A percentile compares a stretch with the other conserved stretches of the same genome.
These are phyloP conservation scores for Candida chauliodis DNA, from an alignment of 805 yeast species.

Conservation along the genomic window DNA sequence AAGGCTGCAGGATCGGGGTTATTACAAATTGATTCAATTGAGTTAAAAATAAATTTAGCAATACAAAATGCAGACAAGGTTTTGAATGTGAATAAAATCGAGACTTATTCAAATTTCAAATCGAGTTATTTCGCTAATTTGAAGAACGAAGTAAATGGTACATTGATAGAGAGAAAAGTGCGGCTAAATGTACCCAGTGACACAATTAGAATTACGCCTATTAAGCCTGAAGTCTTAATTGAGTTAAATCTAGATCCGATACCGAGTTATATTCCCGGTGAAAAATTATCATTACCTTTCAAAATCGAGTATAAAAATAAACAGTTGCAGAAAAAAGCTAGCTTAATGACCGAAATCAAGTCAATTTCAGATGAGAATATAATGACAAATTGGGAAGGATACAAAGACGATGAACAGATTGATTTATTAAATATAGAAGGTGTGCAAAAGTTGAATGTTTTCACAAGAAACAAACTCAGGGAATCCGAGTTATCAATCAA, in stretches of 20 bases:
- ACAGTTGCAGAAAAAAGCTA: slow-evolving; percentile 5
- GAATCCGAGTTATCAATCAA: slow-evolving; percentile 13
- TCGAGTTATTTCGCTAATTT: background rate
- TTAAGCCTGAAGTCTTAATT: slow-evolving; percentile 20
- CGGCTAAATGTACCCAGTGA: slow-evolving; percentile 9
- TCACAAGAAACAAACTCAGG: slow-evolving; percentile 2
- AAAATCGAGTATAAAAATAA: slow-evolving; percentile 8
- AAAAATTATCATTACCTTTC: slow-evolving; percentile 5
- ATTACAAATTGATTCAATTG: slow-evolving; percentile 17
- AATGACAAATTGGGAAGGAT: slow-evolving; percentile 29
- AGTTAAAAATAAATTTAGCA: slow-evolving; percentile 11
- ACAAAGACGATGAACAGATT: slow-evolving; percentile 40
- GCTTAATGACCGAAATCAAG: slow-evolving; percentile 10
- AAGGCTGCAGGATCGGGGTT: slow-evolving; percentile 20
- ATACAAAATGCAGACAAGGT: slow-evolving; percentile 7
- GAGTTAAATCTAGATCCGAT: background rate
- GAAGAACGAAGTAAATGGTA: background rate
- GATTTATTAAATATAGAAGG: slow-evolving; percentile 14
- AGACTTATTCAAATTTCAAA: slow-evolving; percentile 3
- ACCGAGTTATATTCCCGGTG: slow-evolving; percentile 6
- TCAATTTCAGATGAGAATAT: slow-evolving; percentile 11
- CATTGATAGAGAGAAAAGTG: background rate
- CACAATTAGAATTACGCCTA: slow-evolving; percentile 16
- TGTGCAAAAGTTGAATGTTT: slow-evolving; percentile 16
- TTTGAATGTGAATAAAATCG: slow-evolving; percentile 10